Evolutionary conservation across 495 filamentous ascomycete genomes (phyloP), one percentile per base, ranked within the genome.

Genomic region (Aeminium ludgeri): DNA sequence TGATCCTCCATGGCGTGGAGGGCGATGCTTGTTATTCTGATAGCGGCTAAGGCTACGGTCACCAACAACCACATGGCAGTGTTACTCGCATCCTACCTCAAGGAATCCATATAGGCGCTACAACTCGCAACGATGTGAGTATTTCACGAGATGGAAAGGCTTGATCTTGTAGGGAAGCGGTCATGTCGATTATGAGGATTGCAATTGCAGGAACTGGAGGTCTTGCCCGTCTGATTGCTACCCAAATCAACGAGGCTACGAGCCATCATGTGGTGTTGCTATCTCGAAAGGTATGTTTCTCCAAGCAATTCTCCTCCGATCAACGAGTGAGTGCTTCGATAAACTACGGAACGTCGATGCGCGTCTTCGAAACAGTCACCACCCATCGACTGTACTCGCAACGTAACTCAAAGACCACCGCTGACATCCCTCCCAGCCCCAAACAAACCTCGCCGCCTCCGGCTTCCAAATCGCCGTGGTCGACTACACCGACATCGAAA

Each of bases 151-250:
- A 25, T 4, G 23, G 23, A 25, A 25, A 8, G 4, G 23, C 23
- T 25, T 8, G 23, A 25, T 3, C 23, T 25, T 25, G 23, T 8
- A 25, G 23, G 23, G 27, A 2, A n/a, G 6, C 30, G 8, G 41
- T 45, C 31, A 49, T 49, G 46, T 45, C 46, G 13, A 73, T 68
- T 64, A 81, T 82, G 71, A 69, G 74, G 59, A 71, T 85, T 54
- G 80, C 76, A 41, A 72, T 85, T 45, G 80, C 77, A 38, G 80
- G 80, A 19, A 76, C 71, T 36, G 73, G 76, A 49, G 76, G 75
- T 42, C 62, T 85, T 35, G 77, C 77, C 41, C 70, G 66, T 46
- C 60, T 73, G 35, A 70, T 85, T 35, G 74, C 72, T 23, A 60
- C 67, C 34, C 67, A 69, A 46, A 56, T 83, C 39, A 60, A 69